Base-by-base conservation (phyloP, 257 asterid species). In the Gentiana straminea region DNA sequence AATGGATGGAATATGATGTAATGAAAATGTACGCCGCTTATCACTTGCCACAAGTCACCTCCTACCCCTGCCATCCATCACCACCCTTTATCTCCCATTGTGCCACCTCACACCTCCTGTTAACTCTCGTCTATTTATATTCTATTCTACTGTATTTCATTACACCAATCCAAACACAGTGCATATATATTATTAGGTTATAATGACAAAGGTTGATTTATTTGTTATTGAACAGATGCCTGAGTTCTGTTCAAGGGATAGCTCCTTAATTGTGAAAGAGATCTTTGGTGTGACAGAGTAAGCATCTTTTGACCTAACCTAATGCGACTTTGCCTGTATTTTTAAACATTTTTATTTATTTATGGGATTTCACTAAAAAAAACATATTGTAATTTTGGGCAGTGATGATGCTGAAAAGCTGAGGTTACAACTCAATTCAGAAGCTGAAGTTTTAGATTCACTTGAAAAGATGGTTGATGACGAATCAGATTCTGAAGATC, bases 381-480 rank as follows among this genome's bases (percentile, higher is more conserved):
- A 24, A 34, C 33, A 11, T 37, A 35, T 10, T 24, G 24, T 55
- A 52, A 36, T 10, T 6, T 57, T 70, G 56, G 59, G 12, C 89
- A 91, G 98, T 65, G 97, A 84, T 75, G 98, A 91, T 75, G 94
- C 97, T 3, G 95, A 83, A 76, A 83, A 84, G 77, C 88, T 91
- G 49, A 80, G 98, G 67, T 73, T 83, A 59, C 94, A 84, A 66
- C 74, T 93, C 9, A 65, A 77, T 60, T 77, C 98, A 51, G 98
- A 87, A 70, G 78, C 71, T 7, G 97, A 94, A 61, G 86, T 78
- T 64, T 9, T 91, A 76, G 86, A 68, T 49, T 79, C 96, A 4
- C 75, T 91, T 44, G 97, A 85, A 67, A 85, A 86, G 78, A 83
- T 87, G 98, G 73, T 83, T 54, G 84, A 74, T 52, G 75, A 74